Percentiles rank a stretch among this genome's conserved stretches.
phyloP scores from a whole-genome alignment of 2,329 filamentous ascomycete genomes.

The Truncatella angustata region DNA sequence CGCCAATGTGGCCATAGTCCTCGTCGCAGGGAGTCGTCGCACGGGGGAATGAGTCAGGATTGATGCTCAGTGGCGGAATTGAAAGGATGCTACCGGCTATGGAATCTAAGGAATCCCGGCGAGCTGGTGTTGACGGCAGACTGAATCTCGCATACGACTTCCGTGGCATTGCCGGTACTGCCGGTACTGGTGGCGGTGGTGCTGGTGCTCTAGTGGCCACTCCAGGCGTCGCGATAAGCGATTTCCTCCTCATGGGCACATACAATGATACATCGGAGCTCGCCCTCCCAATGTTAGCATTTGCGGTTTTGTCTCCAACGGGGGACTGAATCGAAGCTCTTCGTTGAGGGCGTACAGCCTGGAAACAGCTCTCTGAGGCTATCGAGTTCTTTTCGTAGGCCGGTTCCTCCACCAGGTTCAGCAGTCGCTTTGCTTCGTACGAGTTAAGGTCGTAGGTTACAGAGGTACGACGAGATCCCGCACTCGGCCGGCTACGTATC shows the following conservation, averaged over 20 bases:
- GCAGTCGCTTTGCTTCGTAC: constrained; percentile 43
- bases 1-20: constrained; percentile 60
- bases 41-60: constrained; percentile 30
- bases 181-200: constrained; percentile 9
- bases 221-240: constrained; percentile 26
- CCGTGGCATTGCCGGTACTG: constrained; percentile 9
- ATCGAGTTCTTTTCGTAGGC: constrained; percentile 30
- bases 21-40: constrained; percentile 50
- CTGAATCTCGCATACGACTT: constrained; percentile 18
- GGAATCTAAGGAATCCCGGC: constrained; percentile 20
- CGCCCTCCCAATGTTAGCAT: constrained; percentile 33
- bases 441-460: constrained; percentile 42
- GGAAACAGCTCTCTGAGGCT: constrained; percentile 33
- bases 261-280: constrained; percentile 41
- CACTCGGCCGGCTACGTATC: constrained; percentile 25
- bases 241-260: constrained; percentile 29
- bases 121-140: constrained; percentile 20
- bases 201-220: constrained; percentile 25
- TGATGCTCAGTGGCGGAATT: constrained; percentile 21
- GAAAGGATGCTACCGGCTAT: constrained; percentile 11
- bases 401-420: constrained; percentile 37
- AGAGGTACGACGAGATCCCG: constrained; percentile 35
- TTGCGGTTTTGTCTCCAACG: constrained; percentile 17
- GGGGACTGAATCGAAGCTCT: constrained; percentile 33
- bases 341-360: constrained; percentile 32